Conservation (phyloP, 1,284 basidiomycete species). For the Cryptococcus jaspeensis region DNA sequence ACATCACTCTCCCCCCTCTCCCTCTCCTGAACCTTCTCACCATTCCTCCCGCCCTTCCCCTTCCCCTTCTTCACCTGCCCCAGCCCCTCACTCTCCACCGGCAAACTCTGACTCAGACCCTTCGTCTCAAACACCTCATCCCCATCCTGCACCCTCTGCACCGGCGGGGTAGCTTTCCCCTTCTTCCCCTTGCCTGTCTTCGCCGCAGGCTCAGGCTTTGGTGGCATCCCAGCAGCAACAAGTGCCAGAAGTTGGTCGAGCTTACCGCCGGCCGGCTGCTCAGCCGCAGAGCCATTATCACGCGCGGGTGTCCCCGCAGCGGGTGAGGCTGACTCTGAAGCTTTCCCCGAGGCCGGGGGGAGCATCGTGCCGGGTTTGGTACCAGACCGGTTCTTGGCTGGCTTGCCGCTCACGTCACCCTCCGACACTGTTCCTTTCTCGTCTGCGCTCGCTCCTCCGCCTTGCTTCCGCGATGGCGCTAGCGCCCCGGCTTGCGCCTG, state of each 20-base stretch:
- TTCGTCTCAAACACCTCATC: slow-evolving; percentile 17
- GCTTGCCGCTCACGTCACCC: slow-evolving; percentile 7
- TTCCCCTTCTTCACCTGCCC: slow-evolving; percentile 11
- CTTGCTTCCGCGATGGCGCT: not conserved
- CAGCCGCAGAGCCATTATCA: not conserved
- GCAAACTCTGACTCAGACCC: slow-evolving; percentile 24
- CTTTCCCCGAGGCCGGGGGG: too few relatives aligned
- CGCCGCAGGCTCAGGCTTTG: not conserved
- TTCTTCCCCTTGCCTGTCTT: not conserved
- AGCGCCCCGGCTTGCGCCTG: not conserved
- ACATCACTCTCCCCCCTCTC: slow-evolving; percentile 21
- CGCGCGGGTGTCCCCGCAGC: not conserved
- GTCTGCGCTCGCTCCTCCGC: not conserved
- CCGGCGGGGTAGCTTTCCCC: not conserved
- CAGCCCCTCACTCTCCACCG: slow-evolving; percentile 1
- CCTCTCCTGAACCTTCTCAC: slow-evolving; percentile 4
- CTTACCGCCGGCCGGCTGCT: not conserved
- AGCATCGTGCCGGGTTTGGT: too few relatives aligned
- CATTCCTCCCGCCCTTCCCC: slow-evolving; percentile 11
- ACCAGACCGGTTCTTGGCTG: slow-evolving; percentile 6
- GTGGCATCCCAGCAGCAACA: not conserved
- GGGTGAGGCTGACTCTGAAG: too few relatives aligned
- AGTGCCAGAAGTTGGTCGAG: not conserved
- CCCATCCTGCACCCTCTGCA: not conserved
- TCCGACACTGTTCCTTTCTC: slow-evolving; percentile 7